Base-by-base conservation (phyloP, 1,284 basidiomycete species). In the Ustilago shanxiensis region DNA sequence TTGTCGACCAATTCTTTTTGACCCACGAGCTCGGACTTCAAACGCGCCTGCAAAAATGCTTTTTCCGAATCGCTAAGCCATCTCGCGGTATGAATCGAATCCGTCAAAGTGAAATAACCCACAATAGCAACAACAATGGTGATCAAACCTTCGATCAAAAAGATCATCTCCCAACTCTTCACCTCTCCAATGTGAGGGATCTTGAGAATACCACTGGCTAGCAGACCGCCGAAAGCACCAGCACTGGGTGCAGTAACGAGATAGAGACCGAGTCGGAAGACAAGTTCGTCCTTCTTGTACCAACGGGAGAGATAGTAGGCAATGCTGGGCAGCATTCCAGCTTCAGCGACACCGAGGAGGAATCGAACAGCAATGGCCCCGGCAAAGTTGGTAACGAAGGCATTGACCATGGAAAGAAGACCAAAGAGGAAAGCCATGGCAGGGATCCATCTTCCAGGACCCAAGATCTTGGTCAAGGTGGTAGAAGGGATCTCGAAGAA, bases 401-500 rank as follows among this genome's bases (percentile, higher is more conserved):
- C 83, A 6, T 79, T 85, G 45, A 57, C 76, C 54, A 79, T 18
- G 13, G 47, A 61, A 4, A 73, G 35, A 24, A 73, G 56, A 33
- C 70, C 66, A 60, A 72, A 84, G 35, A 60, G 61, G 63, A 84
- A 76, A 0, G 81, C 68, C 65, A 82, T 79, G 37, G 73, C 28
- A 22, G 86, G 85, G n/a, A 87, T 47, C 87, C 86, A 87, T 35
- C 83, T 60, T 33, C 81, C 87, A 18, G 86, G 84, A 26, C 85
- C 83, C 56, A 83, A 78, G 49, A 84, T 85, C 73, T 88, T 89
- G 60, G 88, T 82, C 10, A 90, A 77, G 82, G 93, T 90, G 84
- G 92, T 91, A 50, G 89, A 86, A 2, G 92, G 92, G 26, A 92
- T 89, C 84, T 82, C 81, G 50, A 80, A 81, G n/a, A 72, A 58